These are phyloP conservation scores for Neurospora sp. DNA, from an alignment of 495 filamentous ascomycete species.

Conservation along the genomic window DNA sequence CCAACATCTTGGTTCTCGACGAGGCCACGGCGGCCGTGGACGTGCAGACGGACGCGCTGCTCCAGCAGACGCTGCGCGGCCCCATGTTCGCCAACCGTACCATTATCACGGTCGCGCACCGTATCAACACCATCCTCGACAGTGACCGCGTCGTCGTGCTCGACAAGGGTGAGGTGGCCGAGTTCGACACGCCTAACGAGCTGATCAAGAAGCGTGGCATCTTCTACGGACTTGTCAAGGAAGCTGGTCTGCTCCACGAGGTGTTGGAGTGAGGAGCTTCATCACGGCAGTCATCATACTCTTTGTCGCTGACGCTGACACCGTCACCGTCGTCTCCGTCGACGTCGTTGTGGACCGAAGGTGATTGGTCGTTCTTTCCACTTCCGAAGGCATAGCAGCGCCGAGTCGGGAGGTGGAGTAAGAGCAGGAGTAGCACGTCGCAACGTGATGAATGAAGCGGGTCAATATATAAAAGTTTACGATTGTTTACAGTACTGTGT, in stretches of 20 bases:
- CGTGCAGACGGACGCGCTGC: slow-evolving; percentile 82
- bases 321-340: neutral
- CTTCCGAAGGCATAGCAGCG: neutral
- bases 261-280: slow-evolving; percentile 1
- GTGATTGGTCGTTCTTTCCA: neutral
- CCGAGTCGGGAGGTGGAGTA: neutral
- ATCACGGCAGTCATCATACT: neutral
- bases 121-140: slow-evolving; percentile 95
- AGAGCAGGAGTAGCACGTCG: neutral
- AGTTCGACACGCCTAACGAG: slow-evolving; percentile 37
- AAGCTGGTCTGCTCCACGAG: slow-evolving; percentile 32
- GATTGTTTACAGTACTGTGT: neutral
- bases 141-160: slow-evolving; percentile 86
- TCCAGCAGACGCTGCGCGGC: slow-evolving; percentile 56
- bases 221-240: slow-evolving; percentile 38
- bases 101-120: slow-evolving; percentile 95
- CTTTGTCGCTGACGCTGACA: neutral
- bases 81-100: slow-evolving; percentile 75
- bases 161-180: slow-evolving; percentile 45
- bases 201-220: slow-evolving; percentile 33
- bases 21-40: slow-evolving; percentile 97
- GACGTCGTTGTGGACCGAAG: neutral
- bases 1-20: slow-evolving; percentile 93
- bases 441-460: neutral
- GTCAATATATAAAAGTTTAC: neutral